These are phyloP conservation scores for Leccinum rimulosum DNA, from an alignment of 768 basidiomycete species.

Conservation along the genomic window DNA sequence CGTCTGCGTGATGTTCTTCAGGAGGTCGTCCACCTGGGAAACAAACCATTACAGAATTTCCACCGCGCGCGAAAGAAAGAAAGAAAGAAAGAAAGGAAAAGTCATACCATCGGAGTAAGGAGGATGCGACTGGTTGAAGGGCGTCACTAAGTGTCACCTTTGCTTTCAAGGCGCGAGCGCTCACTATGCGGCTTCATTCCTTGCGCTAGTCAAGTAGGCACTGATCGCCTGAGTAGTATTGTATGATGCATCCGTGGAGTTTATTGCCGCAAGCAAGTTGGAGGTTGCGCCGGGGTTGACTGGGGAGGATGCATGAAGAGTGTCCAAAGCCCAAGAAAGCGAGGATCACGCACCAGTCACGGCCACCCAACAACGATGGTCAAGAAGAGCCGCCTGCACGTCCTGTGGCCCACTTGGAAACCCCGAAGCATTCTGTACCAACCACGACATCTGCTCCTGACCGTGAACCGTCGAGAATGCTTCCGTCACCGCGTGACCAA, in stretches of 20 bases:
- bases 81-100: background rate
- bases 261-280: constrained; percentile 37
- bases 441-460: constrained; percentile 44
- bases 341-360: constrained; percentile 44
- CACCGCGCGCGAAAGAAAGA: background rate
- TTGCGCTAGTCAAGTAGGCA: constrained; percentile 45
- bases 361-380: constrained; percentile 55
- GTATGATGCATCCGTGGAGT: constrained; percentile 42
- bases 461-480: constrained; percentile 34
- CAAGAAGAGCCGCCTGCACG: constrained; percentile 42
- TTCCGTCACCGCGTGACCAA: constrained; percentile 47
- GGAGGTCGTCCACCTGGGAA: constrained; percentile 30
- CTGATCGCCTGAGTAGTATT: constrained; percentile 49
- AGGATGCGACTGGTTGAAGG: constrained; percentile 15
- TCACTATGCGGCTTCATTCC: constrained; percentile 61
- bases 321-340: background rate
- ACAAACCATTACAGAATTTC: background rate
- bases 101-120: constrained; percentile 13
- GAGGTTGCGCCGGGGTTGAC: constrained; percentile 43
- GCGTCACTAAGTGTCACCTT: constrained; percentile 2
- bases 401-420: constrained; percentile 46
- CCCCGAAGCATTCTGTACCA: constrained; percentile 35
- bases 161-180: constrained; percentile 15
- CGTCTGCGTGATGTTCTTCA: constrained; percentile 36
- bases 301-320: constrained; percentile 13